Conservation (phyloP, 495 filamentous ascomycete genomes). For the Cryomyces minteri region DNA sequence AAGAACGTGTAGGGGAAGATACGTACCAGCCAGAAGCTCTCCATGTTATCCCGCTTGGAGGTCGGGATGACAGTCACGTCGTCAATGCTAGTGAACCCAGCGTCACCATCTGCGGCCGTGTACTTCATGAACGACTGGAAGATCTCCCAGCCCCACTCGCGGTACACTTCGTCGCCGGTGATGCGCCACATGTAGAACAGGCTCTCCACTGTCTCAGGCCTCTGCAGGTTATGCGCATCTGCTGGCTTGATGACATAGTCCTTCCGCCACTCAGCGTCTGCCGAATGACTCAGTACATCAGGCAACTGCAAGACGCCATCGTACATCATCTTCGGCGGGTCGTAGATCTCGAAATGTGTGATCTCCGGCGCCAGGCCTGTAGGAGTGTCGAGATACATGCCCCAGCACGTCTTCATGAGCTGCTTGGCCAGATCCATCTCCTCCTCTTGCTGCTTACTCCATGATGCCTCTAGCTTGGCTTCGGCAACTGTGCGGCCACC, state of each 20-base stretch:
- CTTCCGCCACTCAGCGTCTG: conserved; percentile 40
- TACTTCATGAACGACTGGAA: conserved; percentile 81
- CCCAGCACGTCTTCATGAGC: conserved; percentile 94
- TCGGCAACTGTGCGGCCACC: conserved; percentile 55
- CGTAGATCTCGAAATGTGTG: conserved; percentile 61
- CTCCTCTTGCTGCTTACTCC: conserved; percentile 64
- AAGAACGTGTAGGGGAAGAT: not conserved
- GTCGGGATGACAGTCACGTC: conserved; percentile 36
- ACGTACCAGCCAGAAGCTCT: conserved; percentile 47
- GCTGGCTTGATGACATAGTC: conserved; percentile 59
- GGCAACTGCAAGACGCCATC: conserved; percentile 20
- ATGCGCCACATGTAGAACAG: conserved; percentile 98
- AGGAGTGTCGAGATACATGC: conserved; percentile 73
- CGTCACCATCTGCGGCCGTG: conserved; percentile 20
- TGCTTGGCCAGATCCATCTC: conserved; percentile 73
- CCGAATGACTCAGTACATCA: no score
- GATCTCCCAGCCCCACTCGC: conserved; percentile 97
- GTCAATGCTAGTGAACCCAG: conserved; percentile 60
- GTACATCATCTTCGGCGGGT: conserved; percentile 37
- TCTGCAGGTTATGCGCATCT: conserved; percentile 81
- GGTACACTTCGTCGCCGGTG: conserved; percentile 77
- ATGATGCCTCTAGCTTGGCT: conserved; percentile 48
- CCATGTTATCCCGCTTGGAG: conserved; percentile 22
- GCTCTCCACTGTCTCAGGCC: conserved; percentile 87
- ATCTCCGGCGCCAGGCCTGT: conserved; percentile 90